These are phyloP conservation scores for Umbelopsis isabellina DNA, from an alignment of 192 early-diverging fungal genomes.

Conservation along the genomic window DNA sequence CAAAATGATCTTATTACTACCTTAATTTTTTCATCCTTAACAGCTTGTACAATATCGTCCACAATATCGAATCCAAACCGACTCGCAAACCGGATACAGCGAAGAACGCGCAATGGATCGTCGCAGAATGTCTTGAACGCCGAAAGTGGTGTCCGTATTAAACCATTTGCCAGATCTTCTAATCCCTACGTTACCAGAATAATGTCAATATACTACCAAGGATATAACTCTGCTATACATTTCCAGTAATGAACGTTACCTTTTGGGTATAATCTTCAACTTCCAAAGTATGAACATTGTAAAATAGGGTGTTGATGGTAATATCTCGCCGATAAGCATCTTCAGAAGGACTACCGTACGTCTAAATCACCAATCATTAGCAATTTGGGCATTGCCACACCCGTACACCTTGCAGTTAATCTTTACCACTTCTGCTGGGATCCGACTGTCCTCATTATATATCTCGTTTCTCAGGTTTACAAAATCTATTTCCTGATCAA, in stretches of 20 bases:
- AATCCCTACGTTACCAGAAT: constrained; percentile 55
- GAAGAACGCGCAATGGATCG: constrained; percentile 93
- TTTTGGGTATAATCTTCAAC: constrained; percentile 88
- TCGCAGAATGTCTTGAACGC: constrained; percentile 90
- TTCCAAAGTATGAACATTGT: constrained; percentile 82
- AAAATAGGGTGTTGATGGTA: constrained; percentile 98
- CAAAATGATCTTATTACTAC: constrained; percentile 25
- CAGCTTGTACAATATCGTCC: constrained; percentile 63
- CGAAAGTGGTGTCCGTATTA: constrained; percentile 89
- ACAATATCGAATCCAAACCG: constrained; percentile 83
- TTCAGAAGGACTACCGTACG: constrained; percentile 87
- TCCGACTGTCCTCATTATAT: constrained; percentile 81
- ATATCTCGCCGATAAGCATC: constrained; percentile 95
- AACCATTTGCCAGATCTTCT: constrained; percentile 67
- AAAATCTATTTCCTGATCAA: constrained; percentile 87
- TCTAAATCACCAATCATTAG: constrained; percentile 34
- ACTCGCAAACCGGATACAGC: constrained; percentile 94
- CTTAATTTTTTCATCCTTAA: constrained; percentile 57
- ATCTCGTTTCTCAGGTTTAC: constrained; percentile 93
- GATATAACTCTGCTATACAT: too few relatives aligned
- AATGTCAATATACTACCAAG: neutral
- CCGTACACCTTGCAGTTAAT: neutral
- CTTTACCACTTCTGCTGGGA: constrained; percentile 69
- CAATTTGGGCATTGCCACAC: neutral
- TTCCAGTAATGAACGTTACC: constrained; percentile 21